phyloP scores from a whole-genome alignment of 306 rosid species.

The Heteromeles arbutifolia region DNA sequence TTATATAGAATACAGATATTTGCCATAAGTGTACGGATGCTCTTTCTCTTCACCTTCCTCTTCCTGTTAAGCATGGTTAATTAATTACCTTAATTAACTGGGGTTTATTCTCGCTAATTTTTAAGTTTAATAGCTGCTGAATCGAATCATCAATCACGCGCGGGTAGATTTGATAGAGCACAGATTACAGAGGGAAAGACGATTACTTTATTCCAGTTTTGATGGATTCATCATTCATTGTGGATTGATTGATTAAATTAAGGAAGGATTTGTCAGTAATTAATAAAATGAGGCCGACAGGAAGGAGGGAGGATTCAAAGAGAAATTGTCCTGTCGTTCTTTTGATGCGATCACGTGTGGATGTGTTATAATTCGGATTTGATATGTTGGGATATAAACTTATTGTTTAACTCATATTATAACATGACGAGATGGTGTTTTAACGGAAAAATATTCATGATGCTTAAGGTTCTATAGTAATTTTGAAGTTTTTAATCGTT shows the following conservation, averaged over 20 bases:
- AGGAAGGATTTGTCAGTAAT: neutral
- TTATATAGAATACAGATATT: too few relatives aligned
- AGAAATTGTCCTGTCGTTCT: neutral
- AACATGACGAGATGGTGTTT: too few relatives aligned
- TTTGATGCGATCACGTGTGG: too few relatives aligned
- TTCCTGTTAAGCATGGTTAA: neutral
- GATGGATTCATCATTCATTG: neutral
- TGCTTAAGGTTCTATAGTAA: too few relatives aligned
- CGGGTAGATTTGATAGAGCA: neutral
- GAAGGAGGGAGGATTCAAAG: neutral
- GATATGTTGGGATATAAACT: too few relatives aligned
- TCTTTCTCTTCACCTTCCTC: neutral
- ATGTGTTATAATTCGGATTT: too few relatives aligned
- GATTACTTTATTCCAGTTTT: neutral
- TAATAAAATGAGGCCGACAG: neutral
- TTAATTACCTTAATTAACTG: neutral
- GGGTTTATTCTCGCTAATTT: neutral
- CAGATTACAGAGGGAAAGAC: neutral
- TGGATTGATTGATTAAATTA: neutral
- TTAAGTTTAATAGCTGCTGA: neutral
- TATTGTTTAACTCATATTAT: too few relatives aligned
- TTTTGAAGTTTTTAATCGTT: too few relatives aligned
- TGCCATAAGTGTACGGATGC: too few relatives aligned
- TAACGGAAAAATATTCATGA: too few relatives aligned
- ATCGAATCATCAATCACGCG: neutral